These are phyloP conservation scores for Ophiocordyceps sinensis DNA, from an alignment of 2,329 filamentous ascomycete genomes.

Conservation along the genomic window DNA sequence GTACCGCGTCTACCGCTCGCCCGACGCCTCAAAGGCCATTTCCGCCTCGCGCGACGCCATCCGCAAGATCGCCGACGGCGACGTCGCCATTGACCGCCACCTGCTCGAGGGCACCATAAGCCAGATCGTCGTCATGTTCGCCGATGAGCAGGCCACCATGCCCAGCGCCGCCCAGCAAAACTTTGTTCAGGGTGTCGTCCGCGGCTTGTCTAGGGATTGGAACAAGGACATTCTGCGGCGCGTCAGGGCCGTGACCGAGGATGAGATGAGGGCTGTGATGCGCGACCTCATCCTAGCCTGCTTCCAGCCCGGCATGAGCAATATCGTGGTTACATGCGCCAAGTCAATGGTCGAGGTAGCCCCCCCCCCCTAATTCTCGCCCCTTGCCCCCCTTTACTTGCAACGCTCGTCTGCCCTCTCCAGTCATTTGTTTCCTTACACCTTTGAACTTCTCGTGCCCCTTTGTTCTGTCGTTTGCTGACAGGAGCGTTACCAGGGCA, in stretches of 20 bases:
- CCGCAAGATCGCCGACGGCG: slow-evolving; percentile 57
- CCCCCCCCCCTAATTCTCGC: slow-evolving; percentile 17
- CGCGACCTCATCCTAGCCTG: slow-evolving; percentile 61
- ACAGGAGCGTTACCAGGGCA: slow-evolving; percentile 35
- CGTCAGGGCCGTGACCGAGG: slow-evolving; percentile 59
- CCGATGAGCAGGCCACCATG: slow-evolving; percentile 81
- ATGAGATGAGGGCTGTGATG: slow-evolving; percentile 65
- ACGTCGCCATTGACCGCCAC: slow-evolving; percentile 58
- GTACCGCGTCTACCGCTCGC: slow-evolving; percentile 80
- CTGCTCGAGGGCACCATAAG: slow-evolving; percentile 84
- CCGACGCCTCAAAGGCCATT: slow-evolving; percentile 79
- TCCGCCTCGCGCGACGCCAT: slow-evolving; percentile 62
- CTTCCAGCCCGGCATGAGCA: slow-evolving; percentile 67
- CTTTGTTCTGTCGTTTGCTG: background rate
- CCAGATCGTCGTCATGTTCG: slow-evolving; percentile 72
- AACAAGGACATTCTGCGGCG: slow-evolving; percentile 61
- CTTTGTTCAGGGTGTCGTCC: slow-evolving; percentile 69
- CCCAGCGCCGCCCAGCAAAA: slow-evolving; percentile 67
- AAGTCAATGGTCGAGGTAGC: slow-evolving; percentile 68
- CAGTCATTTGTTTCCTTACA: no score
- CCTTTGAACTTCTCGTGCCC: background rate
- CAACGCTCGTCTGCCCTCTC: no score
- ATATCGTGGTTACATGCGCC: slow-evolving; percentile 79
- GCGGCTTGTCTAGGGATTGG: slow-evolving; percentile 62
- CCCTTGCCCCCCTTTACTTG: background rate